These are phyloP conservation scores for Dipteronia sinensis DNA, from an alignment of 345 rosid species.

Conservation along the genomic window DNA sequence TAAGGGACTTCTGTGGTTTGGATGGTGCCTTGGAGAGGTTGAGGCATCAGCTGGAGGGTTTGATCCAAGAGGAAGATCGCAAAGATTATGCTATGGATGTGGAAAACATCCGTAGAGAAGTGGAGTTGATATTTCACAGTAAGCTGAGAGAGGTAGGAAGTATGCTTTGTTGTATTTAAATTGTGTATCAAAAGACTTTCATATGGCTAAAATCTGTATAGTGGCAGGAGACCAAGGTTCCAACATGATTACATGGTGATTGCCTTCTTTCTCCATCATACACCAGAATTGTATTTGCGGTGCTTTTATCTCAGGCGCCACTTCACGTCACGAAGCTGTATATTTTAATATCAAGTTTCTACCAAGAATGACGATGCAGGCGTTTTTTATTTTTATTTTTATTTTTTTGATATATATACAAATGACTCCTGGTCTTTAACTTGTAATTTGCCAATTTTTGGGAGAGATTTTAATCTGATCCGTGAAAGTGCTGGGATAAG, in stretches of 20 bases:
- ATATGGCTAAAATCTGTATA: neutral
- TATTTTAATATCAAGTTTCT: conserved; percentile 1
- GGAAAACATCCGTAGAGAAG: conserved; percentile 72
- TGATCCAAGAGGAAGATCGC: conserved; percentile 58
- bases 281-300: neutral
- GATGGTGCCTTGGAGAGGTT: conserved; percentile 63
- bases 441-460: conserved; percentile 10
- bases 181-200: conserved; percentile 20
- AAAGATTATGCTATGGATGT: conserved; percentile 69
- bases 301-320: neutral
- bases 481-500: too few relatives aligned
- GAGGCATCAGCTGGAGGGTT: conserved; percentile 62
- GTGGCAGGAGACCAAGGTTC: conserved; percentile 21
- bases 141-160: conserved; percentile 57
- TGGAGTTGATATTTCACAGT: conserved; percentile 53
- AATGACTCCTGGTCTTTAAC: neutral
- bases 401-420: too few relatives aligned
- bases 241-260: conserved; percentile 20
- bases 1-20: conserved; percentile 74
- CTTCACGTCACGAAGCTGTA: neutral
- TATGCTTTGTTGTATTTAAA: conserved; percentile 17
- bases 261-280: neutral
- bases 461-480: neutral
- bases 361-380: neutral
- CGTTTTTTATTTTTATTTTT: too few relatives aligned